phyloP scores from a whole-genome alignment of 805 yeast genomes.

The Zygotorulaspora sp. region DNA sequence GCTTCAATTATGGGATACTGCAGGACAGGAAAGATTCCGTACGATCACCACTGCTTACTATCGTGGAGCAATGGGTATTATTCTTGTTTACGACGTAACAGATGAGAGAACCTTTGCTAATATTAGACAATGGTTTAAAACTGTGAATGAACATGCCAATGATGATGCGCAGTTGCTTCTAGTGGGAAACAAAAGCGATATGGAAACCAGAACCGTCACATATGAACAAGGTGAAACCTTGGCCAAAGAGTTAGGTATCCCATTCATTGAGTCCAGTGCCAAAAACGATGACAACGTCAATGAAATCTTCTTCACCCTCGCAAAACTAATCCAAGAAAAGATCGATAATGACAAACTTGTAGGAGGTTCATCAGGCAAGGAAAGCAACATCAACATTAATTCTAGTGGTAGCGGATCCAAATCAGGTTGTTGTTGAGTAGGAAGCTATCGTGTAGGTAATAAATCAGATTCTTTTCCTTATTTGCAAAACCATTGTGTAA shows the following conservation, averaged over 20 bases:
- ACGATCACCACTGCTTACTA: conserved; percentile 91
- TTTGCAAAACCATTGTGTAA: background rate
- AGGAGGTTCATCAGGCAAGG: conserved; percentile 53
- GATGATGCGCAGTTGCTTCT: conserved; percentile 92
- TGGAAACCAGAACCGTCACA: conserved; percentile 78
- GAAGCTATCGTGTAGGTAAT: conserved; percentile 44
- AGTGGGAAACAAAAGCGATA: conserved; percentile 95
- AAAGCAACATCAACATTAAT: conserved; percentile 34
- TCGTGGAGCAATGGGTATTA: conserved; percentile 86
- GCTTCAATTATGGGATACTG: conserved; percentile 95
- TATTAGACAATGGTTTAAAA: conserved; percentile 90
- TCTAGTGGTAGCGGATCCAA: conserved; percentile 45
- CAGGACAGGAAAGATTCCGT: conserved; percentile 95
- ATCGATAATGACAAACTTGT: conserved; percentile 48
- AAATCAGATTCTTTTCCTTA: too few relatives aligned
- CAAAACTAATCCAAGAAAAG: conserved; percentile 79
- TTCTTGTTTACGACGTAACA: conserved; percentile 77
- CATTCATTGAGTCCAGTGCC: conserved; percentile 95
- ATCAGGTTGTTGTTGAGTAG: conserved; percentile 47
- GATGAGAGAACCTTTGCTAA: conserved; percentile 90
- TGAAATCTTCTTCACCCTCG: conserved; percentile 84
- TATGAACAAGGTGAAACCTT: conserved; percentile 86
- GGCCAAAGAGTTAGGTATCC: conserved; percentile 81
- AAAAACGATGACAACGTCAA: conserved; percentile 90
- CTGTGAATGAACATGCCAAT: conserved; percentile 93